Base-by-base conservation (phyloP, 495 filamentous ascomycete species). In the Amphirosellinia nigrospora region DNA sequence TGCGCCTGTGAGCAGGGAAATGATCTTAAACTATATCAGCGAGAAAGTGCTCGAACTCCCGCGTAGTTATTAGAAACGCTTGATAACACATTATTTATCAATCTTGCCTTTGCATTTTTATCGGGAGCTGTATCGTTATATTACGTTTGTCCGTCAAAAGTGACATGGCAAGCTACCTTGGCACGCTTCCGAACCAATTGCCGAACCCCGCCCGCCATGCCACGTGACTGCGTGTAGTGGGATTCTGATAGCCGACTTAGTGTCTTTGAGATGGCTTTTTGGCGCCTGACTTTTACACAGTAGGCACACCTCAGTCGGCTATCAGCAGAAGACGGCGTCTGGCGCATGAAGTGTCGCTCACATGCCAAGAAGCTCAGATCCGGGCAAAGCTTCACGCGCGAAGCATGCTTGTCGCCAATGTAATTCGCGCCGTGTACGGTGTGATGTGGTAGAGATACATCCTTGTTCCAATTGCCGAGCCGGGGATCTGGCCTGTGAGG, bases 11-110 rank as follows among this genome's bases (percentile, higher is more conserved):
- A 92, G 89, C 74, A 82, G 89, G 70, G 92, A 94, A 79, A 94
- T 94, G 92, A 91, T 94, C 65, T 78, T 92, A 82, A 93, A 93
- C 69, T 93, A 89, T 73, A 86, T 94, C 23, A 87, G 86, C 30
- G 91, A 95, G 79, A 92, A 89, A 78, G 91, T 89, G 0, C 79
- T 95, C 34, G 79, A 79, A 11, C 77, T 91, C 43, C 88, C 89
- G 1, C 73, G 81, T 68, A 87, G 84, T 67, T 88, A 88, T 71
- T 86, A 73, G 26, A 26, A 53, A 6, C 13, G 48, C 28, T 53
- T 53, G 26, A 15, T 13, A 53, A 53, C 8, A 0, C 3, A 45
- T 50, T 11, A 3, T 50, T 50, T 7, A 4, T 26, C 8, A 10
- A 48, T 21, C 8, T 2, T 46, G 15, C 41, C 41, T 43, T 15